Base-by-base conservation (phyloP, 2,329 filamentous ascomycete genomes). In the Plectosphaerella plurivora region DNA sequence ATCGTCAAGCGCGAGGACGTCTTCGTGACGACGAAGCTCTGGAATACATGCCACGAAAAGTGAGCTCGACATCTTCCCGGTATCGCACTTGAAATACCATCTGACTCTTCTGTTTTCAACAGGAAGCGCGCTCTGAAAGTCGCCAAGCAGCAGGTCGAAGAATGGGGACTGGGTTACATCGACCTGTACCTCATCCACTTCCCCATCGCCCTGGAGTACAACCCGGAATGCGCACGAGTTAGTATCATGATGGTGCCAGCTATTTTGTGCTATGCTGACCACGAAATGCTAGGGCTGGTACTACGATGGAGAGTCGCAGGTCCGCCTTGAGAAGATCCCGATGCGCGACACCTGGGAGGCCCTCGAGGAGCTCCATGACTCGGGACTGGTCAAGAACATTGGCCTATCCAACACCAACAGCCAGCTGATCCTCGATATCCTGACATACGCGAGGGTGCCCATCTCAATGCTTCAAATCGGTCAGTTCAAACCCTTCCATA, bases 11-110 rank as follows among this genome's bases (percentile, higher is more conserved):
- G 90, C 55, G 82, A 87, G 67, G 88, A 95, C 51, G 72, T 95
- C 56, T 95, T 94, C 72, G 82, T 95, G 53, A 89, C 89, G 52
- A 90, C 86, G 63, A 95, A 96, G 78, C 80, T 92, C 42, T 95
- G 90, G 88, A 87, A 85, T 64, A 90, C 88, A 49, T 92, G 88
- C 73, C 86, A 88, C 61, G 74, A 25, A 10, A 45, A 25, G 44
- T 45, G 28, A 41, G 37, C 14, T 14, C 8, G 33, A 8, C 33
- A 36, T 36, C 33, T 36, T 36, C 8, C 14, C 33, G 8, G 33
- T 18, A n/a, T n/a, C n/a, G n/a, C n/a, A n/a, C n/a, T n/a, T n/a
- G n/a, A n/a, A n/a, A n/a, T n/a, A n/a, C n/a, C n/a, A n/a, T n/a
- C n/a, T n/a, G 37, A 41, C 18, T 22, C 22, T 22, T 3, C 22